phyloP scores from a whole-genome alignment of 2,329 filamentous ascomycete genomes.

The Claviceps sp. region DNA sequence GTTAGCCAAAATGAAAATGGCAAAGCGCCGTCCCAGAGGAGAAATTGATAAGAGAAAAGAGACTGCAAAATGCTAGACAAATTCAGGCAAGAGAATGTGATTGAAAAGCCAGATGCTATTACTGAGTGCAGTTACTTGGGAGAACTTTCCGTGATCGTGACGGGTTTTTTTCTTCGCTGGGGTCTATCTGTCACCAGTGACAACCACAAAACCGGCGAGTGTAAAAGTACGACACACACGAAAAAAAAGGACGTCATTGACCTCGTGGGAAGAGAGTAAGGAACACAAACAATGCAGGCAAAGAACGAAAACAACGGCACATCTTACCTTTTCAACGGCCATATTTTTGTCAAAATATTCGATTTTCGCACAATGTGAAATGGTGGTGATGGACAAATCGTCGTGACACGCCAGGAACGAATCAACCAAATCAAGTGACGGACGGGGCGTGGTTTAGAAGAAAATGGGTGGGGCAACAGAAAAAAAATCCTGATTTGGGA shows the following conservation, averaged over 20 bases:
- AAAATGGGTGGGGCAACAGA: neutral
- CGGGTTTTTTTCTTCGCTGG: neutral
- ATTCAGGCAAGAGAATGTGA: neutral
- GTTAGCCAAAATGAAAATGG: neutral
- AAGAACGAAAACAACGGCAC: neutral
- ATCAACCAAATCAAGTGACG: constrained; percentile 2
- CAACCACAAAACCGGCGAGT: neutral
- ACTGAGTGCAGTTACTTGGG: neutral
- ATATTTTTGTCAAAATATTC: constrained; percentile 4
- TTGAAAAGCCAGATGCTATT: neutral
- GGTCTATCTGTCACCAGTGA: constrained; percentile 1
- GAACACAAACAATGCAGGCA: neutral
- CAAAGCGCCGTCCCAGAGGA: neutral
- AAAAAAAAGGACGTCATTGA: neutral
- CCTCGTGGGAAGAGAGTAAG: neutral
- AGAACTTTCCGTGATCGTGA: neutral
- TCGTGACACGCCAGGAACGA: neutral
- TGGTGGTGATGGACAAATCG: neutral
- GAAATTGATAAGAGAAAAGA: neutral
- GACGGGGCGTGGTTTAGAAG: neutral
- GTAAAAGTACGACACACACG: neutral
- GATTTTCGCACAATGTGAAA: neutral
- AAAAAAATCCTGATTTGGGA: constrained; percentile 4
- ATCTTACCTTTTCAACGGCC: constrained; percentile 11
- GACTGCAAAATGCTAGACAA: neutral